Evolutionary conservation across 2,329 filamentous ascomycete genomes (phyloP).

Genomic region (Gyromitra esculenta): DNA sequence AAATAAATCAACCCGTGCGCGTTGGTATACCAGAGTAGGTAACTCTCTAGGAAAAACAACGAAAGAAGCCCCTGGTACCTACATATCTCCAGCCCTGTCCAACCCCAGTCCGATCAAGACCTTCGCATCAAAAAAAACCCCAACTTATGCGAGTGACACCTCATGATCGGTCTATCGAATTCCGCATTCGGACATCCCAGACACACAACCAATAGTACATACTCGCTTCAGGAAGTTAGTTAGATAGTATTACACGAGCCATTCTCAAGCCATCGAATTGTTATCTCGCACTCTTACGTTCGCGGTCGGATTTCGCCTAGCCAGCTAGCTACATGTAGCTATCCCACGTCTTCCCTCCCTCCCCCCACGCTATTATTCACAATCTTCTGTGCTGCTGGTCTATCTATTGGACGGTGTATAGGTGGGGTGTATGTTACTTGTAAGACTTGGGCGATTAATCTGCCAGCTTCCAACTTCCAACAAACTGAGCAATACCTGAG

Average conservation of each 20-base stretch:
- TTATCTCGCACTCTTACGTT: slow-evolving; percentile 28
- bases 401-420: neutral
- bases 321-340: no score
- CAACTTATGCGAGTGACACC: neutral
- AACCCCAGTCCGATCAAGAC: no score
- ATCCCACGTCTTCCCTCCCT: neutral
- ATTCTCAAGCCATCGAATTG: neutral
- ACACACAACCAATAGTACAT: neutral
- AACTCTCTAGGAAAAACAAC: no score
- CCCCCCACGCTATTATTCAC: slow-evolving; percentile 24
- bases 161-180: neutral
- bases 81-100: no score
- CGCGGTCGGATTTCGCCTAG: slow-evolving; percentile 26
- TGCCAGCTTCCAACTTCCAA: neutral
- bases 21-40: no score
- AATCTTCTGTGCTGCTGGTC: slow-evolving; percentile 4
- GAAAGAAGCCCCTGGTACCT: no score
- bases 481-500: neutral
- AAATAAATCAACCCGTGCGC: no score
- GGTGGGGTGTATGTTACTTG: neutral
- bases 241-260: neutral
- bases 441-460: neutral
- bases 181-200: no score
- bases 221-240: neutral
- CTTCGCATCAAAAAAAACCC: no score